A percentile compares a stretch with the other conserved stretches of the same genome.
phyloP scores from a whole-genome alignment of 257 asterid species.

The Mitragyna speciosa region DNA sequence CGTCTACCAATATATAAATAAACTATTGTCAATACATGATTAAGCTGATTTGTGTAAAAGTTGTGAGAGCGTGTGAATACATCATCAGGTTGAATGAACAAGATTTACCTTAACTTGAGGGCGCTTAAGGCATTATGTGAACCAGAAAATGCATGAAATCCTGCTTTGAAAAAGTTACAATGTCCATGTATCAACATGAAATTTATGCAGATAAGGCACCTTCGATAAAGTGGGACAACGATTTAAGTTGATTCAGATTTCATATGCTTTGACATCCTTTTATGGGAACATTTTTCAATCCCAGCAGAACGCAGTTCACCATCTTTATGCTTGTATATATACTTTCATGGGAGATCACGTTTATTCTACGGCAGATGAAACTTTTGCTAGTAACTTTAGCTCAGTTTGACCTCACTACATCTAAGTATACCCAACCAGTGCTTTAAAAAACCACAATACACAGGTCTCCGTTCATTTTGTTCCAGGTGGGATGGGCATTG shows the following conservation, averaged over 20 bases:
- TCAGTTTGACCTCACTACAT: neutral
- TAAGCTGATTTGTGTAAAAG: no score
- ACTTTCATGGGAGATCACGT: neutral
- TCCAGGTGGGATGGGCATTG: slow-evolving; percentile 26
- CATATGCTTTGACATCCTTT: neutral
- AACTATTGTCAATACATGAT: neutral
- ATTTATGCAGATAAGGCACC: neutral
- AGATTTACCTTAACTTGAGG: neutral
- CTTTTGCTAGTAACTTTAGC: neutral
- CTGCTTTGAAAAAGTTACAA: neutral
- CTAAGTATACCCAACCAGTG: neutral
- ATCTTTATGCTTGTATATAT: slow-evolving; percentile 3
- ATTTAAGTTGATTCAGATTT: neutral
- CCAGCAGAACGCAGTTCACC: neutral
- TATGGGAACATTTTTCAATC: slow-evolving; percentile 7
- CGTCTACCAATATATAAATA: neutral
- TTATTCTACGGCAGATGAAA: neutral
- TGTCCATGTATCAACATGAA: neutral
- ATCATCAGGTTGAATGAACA: neutral
- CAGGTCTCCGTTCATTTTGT: neutral
- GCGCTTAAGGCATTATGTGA: neutral
- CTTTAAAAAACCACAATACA: neutral
- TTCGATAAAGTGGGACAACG: neutral
- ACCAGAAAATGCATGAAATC: neutral
- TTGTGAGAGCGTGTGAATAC: no score